Percentiles rank a stretch among this genome's conserved stretches.
Conservation (phyloP, 2,329 filamentous ascomycete species). For the Torrubiella hemipterigena region DNA sequence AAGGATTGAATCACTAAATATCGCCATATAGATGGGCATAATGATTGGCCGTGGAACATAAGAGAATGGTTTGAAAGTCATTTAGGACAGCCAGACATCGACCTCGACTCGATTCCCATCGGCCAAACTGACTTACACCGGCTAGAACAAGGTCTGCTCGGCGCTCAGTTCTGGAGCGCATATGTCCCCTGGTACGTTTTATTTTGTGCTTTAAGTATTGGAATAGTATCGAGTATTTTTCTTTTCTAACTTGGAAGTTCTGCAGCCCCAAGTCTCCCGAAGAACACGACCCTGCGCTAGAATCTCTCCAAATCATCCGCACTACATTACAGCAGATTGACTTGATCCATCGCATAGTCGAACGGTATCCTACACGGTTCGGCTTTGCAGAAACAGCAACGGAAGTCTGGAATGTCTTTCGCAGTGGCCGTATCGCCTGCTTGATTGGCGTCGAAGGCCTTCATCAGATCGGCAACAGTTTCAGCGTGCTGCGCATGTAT, state of each 20-base stretch:
- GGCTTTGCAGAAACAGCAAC: not conserved
- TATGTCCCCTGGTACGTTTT: not conserved
- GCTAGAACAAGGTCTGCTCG: not conserved
- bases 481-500: constrained; percentile 15
- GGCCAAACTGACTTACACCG: no score
- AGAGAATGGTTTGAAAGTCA: no score
- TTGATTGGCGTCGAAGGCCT: not conserved
- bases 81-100: no score
- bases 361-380: not conserved
- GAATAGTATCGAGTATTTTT: not conserved
- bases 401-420: constrained; percentile 33
- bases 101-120: no score
- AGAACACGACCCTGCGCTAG: not conserved
- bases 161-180: not conserved
- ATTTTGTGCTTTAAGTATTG: no score
- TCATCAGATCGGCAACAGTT: constrained; percentile 26
- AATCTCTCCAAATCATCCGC: not conserved
- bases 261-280: not conserved
- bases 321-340: not conserved
- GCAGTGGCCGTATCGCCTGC: constrained; percentile 58
- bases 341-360: not conserved
- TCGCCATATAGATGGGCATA: no score
- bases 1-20: no score
- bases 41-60: no score
- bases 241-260: not conserved